A percentile compares a stretch with the other conserved stretches of the same genome.
Conservation (phyloP, 257 asterid genomes). For the Cinchona pubescens region DNA sequence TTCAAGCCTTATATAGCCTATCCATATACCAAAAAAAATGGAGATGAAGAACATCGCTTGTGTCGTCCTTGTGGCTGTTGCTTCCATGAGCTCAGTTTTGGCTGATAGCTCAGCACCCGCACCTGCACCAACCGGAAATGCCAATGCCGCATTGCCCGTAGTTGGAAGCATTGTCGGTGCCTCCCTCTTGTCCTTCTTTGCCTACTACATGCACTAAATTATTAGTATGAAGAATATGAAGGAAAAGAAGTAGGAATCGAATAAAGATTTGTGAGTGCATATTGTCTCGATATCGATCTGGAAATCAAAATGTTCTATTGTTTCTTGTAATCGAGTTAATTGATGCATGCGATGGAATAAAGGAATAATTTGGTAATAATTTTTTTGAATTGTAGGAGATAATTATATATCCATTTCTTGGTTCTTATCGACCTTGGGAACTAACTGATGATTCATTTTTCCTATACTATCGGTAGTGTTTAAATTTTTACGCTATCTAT, state of each 20-base stretch:
- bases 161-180: constrained; percentile 50
- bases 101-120: constrained; percentile 28
- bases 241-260: neutral
- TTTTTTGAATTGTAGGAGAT: neutral
- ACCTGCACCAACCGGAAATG: constrained; percentile 16
- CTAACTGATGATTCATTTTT: too few relatives aligned
- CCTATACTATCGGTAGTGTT: too few relatives aligned
- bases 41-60: constrained; percentile 47
- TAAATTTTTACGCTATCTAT: too few relatives aligned
- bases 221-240: neutral
- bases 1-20: neutral
- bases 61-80: constrained; percentile 29
- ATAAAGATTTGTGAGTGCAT: neutral
- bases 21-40: constrained; percentile 13
- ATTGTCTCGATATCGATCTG: neutral
- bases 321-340: neutral
- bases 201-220: constrained; percentile 38
- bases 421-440: too few relatives aligned
- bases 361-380: neutral
- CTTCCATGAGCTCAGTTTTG: constrained; percentile 37
- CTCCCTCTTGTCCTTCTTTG: constrained; percentile 41
- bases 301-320: neutral
- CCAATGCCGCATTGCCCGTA: constrained; percentile 37
- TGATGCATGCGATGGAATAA: constrained; percentile 1
- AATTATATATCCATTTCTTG: too few relatives aligned